Conservation (phyloP, 106 monocot genomes). For the Dendrobium chrysotoxum region DNA sequence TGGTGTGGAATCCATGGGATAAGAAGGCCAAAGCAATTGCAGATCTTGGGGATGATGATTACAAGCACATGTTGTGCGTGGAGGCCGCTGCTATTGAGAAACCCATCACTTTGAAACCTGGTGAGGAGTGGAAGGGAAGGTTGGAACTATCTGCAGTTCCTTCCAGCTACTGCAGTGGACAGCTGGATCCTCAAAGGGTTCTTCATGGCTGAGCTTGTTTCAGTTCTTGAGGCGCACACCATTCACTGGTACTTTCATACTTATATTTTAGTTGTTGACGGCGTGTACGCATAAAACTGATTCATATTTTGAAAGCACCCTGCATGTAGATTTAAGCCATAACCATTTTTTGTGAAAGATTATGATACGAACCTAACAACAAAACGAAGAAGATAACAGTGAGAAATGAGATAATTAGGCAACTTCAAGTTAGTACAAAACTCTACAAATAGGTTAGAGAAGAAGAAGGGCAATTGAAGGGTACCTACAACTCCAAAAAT, state of each 20-base stretch:
- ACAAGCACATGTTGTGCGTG: constrained; percentile 72
- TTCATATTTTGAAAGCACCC: neutral
- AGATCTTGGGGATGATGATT: constrained; percentile 79
- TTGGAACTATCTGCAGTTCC: constrained; percentile 61
- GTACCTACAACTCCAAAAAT: too few species aligned
- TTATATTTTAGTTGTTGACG: neutral
- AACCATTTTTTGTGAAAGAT: neutral
- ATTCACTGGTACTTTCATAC: neutral
- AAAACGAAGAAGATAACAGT: neutral
- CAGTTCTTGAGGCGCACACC: neutral
- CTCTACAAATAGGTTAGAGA: too few species aligned
- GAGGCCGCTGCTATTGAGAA: constrained; percentile 55
- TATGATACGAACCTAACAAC: neutral
- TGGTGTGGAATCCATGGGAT: constrained; percentile 93
- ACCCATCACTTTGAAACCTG: constrained; percentile 52
- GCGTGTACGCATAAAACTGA: neutral
- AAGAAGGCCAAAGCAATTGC: constrained; percentile 60
- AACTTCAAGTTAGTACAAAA: too few species aligned
- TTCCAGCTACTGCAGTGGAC: constrained; percentile 74
- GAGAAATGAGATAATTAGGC: too few species aligned
- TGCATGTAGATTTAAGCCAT: neutral
- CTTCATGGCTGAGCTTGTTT: constrained; percentile 14
- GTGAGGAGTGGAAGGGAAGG: constrained; percentile 75
- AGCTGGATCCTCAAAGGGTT: constrained; percentile 36
- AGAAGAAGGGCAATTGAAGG: too few species aligned